Conservation (phyloP, 2,329 filamentous ascomycete genomes). For the Sporothrix brunneoviolacea region DNA sequence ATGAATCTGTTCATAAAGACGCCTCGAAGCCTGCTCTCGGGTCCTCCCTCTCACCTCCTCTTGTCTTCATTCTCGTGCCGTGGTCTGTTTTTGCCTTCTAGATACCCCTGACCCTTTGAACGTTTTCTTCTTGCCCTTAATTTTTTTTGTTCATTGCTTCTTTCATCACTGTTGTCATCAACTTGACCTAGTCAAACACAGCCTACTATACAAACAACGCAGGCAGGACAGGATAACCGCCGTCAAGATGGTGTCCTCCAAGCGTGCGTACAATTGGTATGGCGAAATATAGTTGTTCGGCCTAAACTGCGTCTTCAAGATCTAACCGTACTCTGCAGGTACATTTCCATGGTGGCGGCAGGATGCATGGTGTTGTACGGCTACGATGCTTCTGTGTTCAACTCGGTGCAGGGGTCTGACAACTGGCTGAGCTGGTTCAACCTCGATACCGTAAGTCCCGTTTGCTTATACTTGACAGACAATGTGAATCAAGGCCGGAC, state of each 20-base stretch:
- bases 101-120: background rate
- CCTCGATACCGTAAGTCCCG: slow-evolving; percentile 26
- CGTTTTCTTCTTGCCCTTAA: background rate
- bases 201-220: background rate
- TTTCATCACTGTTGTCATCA: no score
- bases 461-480: no score
- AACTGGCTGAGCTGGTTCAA: slow-evolving; percentile 63
- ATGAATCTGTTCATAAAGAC: no score
- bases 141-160: no score
- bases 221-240: background rate
- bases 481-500: no score
- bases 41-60: background rate
- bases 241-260: slow-evolving; percentile 22
- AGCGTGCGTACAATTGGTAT: slow-evolving; percentile 24
- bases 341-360: slow-evolving; percentile 62
- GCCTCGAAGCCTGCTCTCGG: no score
- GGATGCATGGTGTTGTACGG: slow-evolving; percentile 71
- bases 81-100: background rate
- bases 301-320: background rate
- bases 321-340: slow-evolving; percentile 36
- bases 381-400: slow-evolving; percentile 69
- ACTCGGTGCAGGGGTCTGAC: slow-evolving; percentile 60
- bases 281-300: no score
- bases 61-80: background rate
- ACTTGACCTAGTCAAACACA: no score